Conservation (phyloP, 148 eudicot species). For the Persicaria maculosa region DNA sequence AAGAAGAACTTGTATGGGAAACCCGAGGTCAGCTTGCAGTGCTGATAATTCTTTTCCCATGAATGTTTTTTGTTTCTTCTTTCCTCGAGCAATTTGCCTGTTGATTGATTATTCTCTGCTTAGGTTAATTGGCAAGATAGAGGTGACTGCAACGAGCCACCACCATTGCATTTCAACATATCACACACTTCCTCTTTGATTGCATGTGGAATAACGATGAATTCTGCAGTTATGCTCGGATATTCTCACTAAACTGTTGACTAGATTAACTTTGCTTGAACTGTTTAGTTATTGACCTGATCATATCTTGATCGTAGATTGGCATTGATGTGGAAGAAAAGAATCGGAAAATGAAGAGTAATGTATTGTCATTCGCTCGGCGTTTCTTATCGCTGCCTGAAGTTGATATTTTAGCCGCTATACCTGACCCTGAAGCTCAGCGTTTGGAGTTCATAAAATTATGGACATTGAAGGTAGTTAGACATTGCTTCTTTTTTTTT, state of each 20-base stretch:
- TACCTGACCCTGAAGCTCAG: slow-evolving; percentile 17
- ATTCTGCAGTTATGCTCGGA: slow-evolving; percentile 43
- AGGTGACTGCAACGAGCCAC: slow-evolving; percentile 27
- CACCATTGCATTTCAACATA: slow-evolving; percentile 67
- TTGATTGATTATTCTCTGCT: neutral
- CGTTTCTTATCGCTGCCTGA: slow-evolving; percentile 65
- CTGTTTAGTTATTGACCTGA: neutral
- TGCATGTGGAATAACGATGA: slow-evolving; percentile 68
- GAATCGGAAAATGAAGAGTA: slow-evolving; percentile 45
- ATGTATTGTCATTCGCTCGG: slow-evolving; percentile 56
- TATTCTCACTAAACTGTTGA: neutral
- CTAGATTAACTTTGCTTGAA: slow-evolving; percentile 7
- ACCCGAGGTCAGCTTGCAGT: slow-evolving; percentile 60
- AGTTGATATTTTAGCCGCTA: slow-evolving; percentile 51
- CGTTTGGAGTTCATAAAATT: slow-evolving; percentile 15
- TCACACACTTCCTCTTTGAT: slow-evolving; percentile 84
- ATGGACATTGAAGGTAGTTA: slow-evolving; percentile 16
- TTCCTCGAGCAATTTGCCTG: neutral
- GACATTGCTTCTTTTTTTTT: neutral
- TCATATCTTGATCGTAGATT: slow-evolving; percentile 37
- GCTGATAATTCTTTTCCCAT: neutral
- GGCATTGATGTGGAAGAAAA: slow-evolving; percentile 92
- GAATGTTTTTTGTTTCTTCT: neutral
- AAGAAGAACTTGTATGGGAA: slow-evolving; percentile 73
- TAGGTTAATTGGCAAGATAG: slow-evolving; percentile 56